Percentiles rank a stretch among this genome's conserved stretches.
phyloP scores from a whole-genome alignment of 2,329 filamentous ascomycete species.

The Myriosclerotinia curreyana region DNA sequence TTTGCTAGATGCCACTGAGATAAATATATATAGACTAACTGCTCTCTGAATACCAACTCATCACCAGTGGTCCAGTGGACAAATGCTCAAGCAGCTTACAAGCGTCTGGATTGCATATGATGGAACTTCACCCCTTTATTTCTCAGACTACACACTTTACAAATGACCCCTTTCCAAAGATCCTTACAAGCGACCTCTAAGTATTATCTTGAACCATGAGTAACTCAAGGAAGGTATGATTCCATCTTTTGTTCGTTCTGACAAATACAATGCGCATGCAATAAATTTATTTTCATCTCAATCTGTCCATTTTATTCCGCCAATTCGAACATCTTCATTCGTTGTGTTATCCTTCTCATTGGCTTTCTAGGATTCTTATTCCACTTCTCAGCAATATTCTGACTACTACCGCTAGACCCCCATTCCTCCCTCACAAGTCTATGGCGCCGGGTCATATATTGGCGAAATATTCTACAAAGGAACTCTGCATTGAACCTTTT shows the following conservation, averaged over 20 bases:
- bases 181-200: not conserved
- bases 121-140: not conserved
- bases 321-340: not conserved
- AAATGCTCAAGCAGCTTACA: conserved; percentile 2
- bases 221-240: not conserved
- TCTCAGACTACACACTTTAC: not conserved
- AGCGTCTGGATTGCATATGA: not conserved
- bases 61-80: not conserved
- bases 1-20: not conserved
- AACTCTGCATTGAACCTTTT: not conserved
- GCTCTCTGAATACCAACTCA: not conserved
- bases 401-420: not conserved
- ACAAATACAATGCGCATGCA: not conserved
- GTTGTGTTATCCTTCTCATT: not conserved
- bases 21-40: not conserved
- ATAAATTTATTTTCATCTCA: not conserved
- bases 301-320: not conserved
- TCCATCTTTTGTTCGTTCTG: not conserved
- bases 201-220: not conserved
- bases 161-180: not conserved
- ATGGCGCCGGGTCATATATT: not conserved
- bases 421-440: not conserved
- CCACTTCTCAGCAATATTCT: not conserved
- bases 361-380: not conserved
- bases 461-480: not conserved